Evolutionary conservation across 805 yeast species (phyloP), one percentile per base, ranked within the genome.

Genomic region (Candida andamanensis): DNA sequence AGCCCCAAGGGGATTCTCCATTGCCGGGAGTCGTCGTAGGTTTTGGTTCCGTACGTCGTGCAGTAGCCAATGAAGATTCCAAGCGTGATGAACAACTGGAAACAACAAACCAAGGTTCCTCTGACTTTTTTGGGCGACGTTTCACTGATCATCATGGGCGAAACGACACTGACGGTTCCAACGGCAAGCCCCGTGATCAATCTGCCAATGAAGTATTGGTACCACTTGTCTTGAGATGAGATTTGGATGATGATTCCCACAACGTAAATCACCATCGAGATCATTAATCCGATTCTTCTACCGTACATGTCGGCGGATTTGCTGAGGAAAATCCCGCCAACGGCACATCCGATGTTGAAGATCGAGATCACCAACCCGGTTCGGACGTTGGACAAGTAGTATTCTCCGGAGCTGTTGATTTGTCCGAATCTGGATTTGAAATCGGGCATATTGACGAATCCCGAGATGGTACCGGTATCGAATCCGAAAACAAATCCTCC

Each of bases 401-500:
- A 52, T 3, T 44, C 55, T 36, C 79, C 80, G 10, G 50, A 47
- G 5, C 51, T 34, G 35, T 58, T 41, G 5, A 39, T 12, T 36
- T 61, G 55, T 50, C 83, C 85, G 41, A 78, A 78, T 47, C 78
- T 61, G 17, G 39, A 33, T 30, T 54, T 49, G 54, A 72, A 79
- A 41, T 76, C 75, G 8, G 61, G 44, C 77, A 78, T 74, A 52
- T 74, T 74, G 33, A 78, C 74, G 49, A 80, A 75, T 44, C 85
- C 85, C 25, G 83, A 77, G 54, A 80, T 74, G 43, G 86, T 78
- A 63, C 85, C 86, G 33, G 85, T 80, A 64, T 80, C 86, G 71
- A 78, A 80, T 40, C 86, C 86, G 50, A 78, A 80, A 23, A 80
- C 78, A 50, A 75, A 80, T 27, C 87, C 87, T 63, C 85, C 86